Evolutionary conservation across 2,329 filamentous ascomycete species (phyloP).

Genomic region (Exophiala oligosperma): DNA sequence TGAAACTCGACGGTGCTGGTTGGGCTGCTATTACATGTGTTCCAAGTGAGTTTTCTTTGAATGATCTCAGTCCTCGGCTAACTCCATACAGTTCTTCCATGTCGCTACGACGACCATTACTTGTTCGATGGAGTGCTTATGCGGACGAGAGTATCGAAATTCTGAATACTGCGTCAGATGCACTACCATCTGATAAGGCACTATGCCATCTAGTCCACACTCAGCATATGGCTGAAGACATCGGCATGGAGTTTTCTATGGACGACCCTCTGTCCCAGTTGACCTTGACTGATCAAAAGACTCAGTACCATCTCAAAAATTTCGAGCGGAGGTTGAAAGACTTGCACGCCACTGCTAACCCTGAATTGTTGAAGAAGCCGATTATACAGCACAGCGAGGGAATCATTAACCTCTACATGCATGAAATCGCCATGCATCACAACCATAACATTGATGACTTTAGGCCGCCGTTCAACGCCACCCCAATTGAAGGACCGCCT

Average conservation of each 20-base stretch:
- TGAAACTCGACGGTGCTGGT: conserved; percentile 60
- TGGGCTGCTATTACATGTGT: conserved; percentile 62
- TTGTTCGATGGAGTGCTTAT: conserved; percentile 62
- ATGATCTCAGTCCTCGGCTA: not conserved
- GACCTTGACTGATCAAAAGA: conserved; percentile 61
- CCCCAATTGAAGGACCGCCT: conserved; percentile 30
- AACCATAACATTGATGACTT: conserved; percentile 60
- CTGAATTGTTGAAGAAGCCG: conserved; percentile 53
- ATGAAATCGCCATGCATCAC: conserved; percentile 71
- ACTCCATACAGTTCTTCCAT: conserved; percentile 51
- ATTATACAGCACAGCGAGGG: conserved; percentile 64
- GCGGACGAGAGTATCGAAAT: conserved; percentile 63
- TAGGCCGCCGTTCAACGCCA: conserved; percentile 40
- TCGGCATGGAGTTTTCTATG: conserved; percentile 65
- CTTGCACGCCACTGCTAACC: conserved; percentile 57
- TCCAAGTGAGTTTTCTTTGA: conserved; percentile 46
- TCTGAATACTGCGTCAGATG: conserved; percentile 57
- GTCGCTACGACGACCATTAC: conserved; percentile 58
- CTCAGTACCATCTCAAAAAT: conserved; percentile 63
- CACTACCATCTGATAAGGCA: conserved; percentile 56
- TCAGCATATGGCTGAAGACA: conserved; percentile 66
- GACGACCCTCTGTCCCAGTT: conserved; percentile 60
- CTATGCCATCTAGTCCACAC: conserved; percentile 60
- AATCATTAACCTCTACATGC: conserved; percentile 69
- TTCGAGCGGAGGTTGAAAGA: conserved; percentile 66